Conservation (phyloP, 2,329 filamentous ascomycete genomes). For the Phyllachora maydis region DNA sequence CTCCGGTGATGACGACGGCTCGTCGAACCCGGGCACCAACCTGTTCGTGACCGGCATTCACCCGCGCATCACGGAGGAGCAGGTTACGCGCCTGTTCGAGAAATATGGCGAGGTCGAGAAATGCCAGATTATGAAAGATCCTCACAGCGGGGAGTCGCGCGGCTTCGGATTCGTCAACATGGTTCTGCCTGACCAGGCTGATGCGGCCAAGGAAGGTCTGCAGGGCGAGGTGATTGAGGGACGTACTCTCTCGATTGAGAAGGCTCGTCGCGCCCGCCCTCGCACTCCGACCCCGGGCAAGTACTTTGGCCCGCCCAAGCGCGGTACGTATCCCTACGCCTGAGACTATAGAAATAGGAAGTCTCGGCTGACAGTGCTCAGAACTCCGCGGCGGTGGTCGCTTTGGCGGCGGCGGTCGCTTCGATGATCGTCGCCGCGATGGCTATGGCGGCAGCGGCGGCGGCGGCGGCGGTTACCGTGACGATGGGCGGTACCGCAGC, state of each 20-base stretch:
- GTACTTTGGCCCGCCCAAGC: constrained; percentile 96
- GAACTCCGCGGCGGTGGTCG: too few relatives aligned
- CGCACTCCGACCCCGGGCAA: constrained; percentile 95
- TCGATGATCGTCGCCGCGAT: constrained; percentile 44
- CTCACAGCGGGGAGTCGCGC: constrained; percentile 94
- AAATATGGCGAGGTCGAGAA: constrained; percentile 98
- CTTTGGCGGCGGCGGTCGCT: constrained; percentile 34
- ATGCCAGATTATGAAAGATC: constrained; percentile 98
- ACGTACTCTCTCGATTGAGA: constrained; percentile 93
- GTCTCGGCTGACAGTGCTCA: constrained; percentile 17
- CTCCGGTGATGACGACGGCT: constrained; percentile 45
- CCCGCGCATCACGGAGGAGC: constrained; percentile 71
- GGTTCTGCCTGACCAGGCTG: constrained; percentile 83
- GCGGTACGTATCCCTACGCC: constrained; percentile 45
- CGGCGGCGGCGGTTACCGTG: too few relatives aligned
- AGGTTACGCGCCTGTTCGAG: constrained; percentile 88
- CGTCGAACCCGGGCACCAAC: constrained; percentile 87
- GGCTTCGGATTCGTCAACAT: constrained; percentile 99
- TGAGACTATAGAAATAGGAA: constrained; percentile 6
- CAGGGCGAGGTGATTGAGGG: constrained; percentile 93
- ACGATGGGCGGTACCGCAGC: constrained; percentile 20
- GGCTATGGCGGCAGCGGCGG: constrained; percentile 18
- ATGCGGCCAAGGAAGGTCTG: constrained; percentile 88
- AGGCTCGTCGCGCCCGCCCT: constrained; percentile 85
- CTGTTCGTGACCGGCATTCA: constrained; percentile 98